Percentiles rank a stretch among this genome's conserved stretches.
These are phyloP conservation scores for Hypsizygus marmoreus DNA, from an alignment of 768 basidiomycete genomes.

Conservation along the genomic window DNA sequence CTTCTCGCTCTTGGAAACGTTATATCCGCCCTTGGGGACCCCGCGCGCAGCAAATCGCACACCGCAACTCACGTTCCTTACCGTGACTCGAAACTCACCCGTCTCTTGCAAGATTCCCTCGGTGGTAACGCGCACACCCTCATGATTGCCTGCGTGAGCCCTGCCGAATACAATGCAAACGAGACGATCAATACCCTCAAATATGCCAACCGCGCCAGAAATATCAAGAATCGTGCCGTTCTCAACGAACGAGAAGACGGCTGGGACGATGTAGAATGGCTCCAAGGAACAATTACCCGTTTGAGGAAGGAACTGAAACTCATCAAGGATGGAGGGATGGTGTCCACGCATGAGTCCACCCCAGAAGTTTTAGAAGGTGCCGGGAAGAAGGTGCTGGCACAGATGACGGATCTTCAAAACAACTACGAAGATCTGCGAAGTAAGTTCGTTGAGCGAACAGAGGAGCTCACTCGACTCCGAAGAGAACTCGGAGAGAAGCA, in stretches of 20 bases:
- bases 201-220: conserved; percentile 95
- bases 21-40: conserved; percentile 96
- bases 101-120: conserved; percentile 92
- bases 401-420: conserved; percentile 82
- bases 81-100: conserved; percentile 97
- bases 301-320: conserved; percentile 85
- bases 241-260: conserved; percentile 95
- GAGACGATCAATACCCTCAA: conserved; percentile 96
- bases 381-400: conserved; percentile 74
- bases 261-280: conserved; percentile 98
- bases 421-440: conserved; percentile 84
- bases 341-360: conserved; percentile 29
- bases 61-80: conserved; percentile 93
- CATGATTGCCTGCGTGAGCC: conserved; percentile 98
- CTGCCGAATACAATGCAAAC: conserved; percentile 91
- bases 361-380: conserved; percentile 55
- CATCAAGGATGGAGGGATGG: conserved; percentile 67
- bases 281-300: conserved; percentile 84
- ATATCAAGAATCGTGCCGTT: conserved; percentile 93
- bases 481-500: conserved; percentile 79
- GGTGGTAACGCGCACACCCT: conserved; percentile 98
- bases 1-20: conserved; percentile 96
- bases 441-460: conserved; percentile 86
- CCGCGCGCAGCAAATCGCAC: conserved; percentile 79
- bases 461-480: conserved; percentile 80